Percentiles rank a stretch among this genome's conserved stretches.
These are phyloP conservation scores for Paracamarosporium sp. DNA, from an alignment of 2,329 filamentous ascomycete genomes.

Conservation along the genomic window DNA sequence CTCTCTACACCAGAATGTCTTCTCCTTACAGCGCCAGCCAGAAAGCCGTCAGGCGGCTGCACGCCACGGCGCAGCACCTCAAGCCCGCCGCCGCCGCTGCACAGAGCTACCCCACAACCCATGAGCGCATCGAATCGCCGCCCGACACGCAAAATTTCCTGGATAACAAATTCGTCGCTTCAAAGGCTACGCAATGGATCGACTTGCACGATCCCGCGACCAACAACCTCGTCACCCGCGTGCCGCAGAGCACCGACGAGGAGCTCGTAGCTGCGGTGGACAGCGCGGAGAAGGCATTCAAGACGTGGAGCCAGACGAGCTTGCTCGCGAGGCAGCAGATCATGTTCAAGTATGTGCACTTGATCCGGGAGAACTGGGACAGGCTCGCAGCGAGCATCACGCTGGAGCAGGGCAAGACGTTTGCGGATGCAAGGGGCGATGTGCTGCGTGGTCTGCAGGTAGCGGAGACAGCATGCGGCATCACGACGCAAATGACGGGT, in stretches of 20 bases:
- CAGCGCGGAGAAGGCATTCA: slow-evolving; percentile 78
- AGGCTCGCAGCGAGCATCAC: slow-evolving; percentile 84
- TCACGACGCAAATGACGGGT: slow-evolving; percentile 81
- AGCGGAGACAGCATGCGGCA: slow-evolving; percentile 80
- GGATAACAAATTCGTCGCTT: slow-evolving; percentile 78
- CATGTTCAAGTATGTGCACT: slow-evolving; percentile 83
- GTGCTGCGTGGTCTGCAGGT: slow-evolving; percentile 84
- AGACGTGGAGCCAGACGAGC: slow-evolving; percentile 74
- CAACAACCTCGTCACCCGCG: slow-evolving; percentile 83
- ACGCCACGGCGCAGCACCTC: slow-evolving; percentile 63
- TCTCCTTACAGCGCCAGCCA: slow-evolving; percentile 43
- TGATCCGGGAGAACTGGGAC: slow-evolving; percentile 87
- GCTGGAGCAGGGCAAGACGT: slow-evolving; percentile 87
- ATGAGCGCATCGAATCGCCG: slow-evolving; percentile 72
- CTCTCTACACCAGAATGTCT: slow-evolving; percentile 49
- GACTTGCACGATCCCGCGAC: slow-evolving; percentile 83
- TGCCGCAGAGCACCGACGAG: slow-evolving; percentile 79
- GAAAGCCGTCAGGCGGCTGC: slow-evolving; percentile 55
- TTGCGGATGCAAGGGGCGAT: slow-evolving; percentile 82
- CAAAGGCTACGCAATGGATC: slow-evolving; percentile 74
- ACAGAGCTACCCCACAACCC: slow-evolving; percentile 71
- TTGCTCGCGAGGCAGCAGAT: slow-evolving; percentile 79
- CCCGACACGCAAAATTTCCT: slow-evolving; percentile 81
- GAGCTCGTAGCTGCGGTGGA: slow-evolving; percentile 79
- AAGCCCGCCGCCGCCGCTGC: slow-evolving; percentile 57